Evolutionary conservation across 257 asterid genomes (phyloP), one percentile per base, ranked within the genome.

Genomic region (Penstemon newberryi): DNA sequence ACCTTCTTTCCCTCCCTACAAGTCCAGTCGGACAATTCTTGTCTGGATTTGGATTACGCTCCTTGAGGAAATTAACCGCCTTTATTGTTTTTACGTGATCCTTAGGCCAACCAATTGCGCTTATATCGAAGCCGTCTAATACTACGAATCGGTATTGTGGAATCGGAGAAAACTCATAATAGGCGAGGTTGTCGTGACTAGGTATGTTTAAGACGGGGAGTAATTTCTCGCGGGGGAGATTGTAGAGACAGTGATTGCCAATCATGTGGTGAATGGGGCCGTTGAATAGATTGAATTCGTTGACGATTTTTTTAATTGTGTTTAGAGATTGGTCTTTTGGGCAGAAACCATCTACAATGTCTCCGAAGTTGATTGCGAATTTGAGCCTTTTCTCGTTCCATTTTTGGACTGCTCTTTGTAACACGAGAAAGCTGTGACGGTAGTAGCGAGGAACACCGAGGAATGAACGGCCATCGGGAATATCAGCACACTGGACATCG

Each of bases 181-280:
- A 94, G 66, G 96, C 97, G 61, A 15, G 71, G 15, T 79, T 69
- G 33, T 83, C 75, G 8, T 15, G 58, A 10, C 81, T 69, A 6
- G 76, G 78, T 73, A 94, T 87, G 73, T 84, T 86, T 72, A 94
- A 59, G 18, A 89, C 37, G 5, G 96, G 97, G 65, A 89, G 96
- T 70, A 94, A 62, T 12, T 79, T 73, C 46, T 89, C 95, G 8
- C 97, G 95, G 56, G 97, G 95, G 75, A 94, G 95, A 80, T 94
- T 94, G 80, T 94, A 94, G 37, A 94, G 96, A 77, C 99, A 91
- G 73, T 94, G 99, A 40, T 91, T 94, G 36, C 99, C 99, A 54
- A 91, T 94, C 95, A 91, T 84, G 91, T 94, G 99, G 75, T 86
- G 82, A 6, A 82, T 88, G 0, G 95, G 89, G 49, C 99, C 96